These are phyloP conservation scores for Dryadomyces quercivorus DNA, from an alignment of 2,329 filamentous ascomycete species.

Conservation along the genomic window DNA sequence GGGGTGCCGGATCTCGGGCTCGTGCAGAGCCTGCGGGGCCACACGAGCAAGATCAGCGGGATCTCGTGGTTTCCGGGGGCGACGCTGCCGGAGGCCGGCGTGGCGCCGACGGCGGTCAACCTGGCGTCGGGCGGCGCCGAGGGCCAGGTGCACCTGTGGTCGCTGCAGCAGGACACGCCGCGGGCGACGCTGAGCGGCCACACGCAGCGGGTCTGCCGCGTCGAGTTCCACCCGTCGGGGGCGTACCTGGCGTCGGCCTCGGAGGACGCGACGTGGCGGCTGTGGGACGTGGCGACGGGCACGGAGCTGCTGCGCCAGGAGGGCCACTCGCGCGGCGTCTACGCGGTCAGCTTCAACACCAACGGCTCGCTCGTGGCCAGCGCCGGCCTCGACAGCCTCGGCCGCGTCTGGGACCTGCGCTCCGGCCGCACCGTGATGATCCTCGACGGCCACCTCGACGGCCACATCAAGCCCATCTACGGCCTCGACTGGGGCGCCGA, in stretches of 20 bases:
- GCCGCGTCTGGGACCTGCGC: constrained; percentile 87
- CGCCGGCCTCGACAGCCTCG: constrained; percentile 89
- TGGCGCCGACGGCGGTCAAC: constrained; percentile 66
- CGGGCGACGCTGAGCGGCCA: constrained; percentile 74
- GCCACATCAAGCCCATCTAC: constrained; percentile 81
- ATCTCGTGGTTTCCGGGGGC: constrained; percentile 82
- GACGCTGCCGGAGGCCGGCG: constrained; percentile 56
- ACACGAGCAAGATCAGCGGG: constrained; percentile 81
- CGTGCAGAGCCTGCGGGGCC: constrained; percentile 64
- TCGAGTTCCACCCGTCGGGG: constrained; percentile 90
- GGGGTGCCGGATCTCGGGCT: constrained; percentile 72
- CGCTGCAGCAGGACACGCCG: constrained; percentile 73
- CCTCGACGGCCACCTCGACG: constrained; percentile 72
- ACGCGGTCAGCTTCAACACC: constrained; percentile 75
- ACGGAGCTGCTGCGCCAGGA: constrained; percentile 81
- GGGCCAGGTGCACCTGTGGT: constrained; percentile 82
- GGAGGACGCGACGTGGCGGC: constrained; percentile 89
- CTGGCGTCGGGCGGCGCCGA: constrained; percentile 86
- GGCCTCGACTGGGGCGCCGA: constrained; percentile 87
- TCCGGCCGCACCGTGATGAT: constrained; percentile 94
- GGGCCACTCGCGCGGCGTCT: constrained; percentile 89
- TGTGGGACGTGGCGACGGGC: constrained; percentile 86
- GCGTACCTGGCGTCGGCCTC: constrained; percentile 84
- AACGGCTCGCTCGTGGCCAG: constrained; percentile 86
- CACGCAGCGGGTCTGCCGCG: constrained; percentile 73